Conservation (phyloP, 75 land plant genomes). For the Pinus taeda region DNA sequence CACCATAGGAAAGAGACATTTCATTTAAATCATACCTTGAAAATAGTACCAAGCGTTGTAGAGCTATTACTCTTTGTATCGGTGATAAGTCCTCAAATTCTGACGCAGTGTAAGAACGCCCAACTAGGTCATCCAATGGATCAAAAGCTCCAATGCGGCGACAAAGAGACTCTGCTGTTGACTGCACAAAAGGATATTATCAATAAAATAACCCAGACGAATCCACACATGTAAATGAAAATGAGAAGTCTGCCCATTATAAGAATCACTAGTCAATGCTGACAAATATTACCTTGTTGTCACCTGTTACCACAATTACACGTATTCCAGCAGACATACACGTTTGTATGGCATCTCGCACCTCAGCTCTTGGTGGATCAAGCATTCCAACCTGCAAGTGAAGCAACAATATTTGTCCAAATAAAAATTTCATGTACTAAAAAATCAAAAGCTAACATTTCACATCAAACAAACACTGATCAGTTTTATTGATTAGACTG, state of each 20-base stretch:
- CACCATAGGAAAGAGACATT: not conserved
- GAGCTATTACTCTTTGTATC: slow-evolving; percentile 63
- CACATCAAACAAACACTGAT: not conserved
- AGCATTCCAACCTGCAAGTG: slow-evolving; percentile 85
- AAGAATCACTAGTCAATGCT: not conserved
- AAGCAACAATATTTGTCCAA: not conserved
- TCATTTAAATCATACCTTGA: slow-evolving; percentile 50
- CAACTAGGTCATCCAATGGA: slow-evolving; percentile 71
- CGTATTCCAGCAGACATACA: slow-evolving; percentile 98
- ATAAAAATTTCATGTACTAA: not conserved
- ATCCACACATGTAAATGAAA: not conserved
- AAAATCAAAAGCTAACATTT: not conserved
- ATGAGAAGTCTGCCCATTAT: not conserved
- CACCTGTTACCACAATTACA: slow-evolving; percentile 97
- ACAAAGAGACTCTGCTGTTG: slow-evolving; percentile 95
- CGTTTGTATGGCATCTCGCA: slow-evolving; percentile 75
- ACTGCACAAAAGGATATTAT: slow-evolving; percentile 30
- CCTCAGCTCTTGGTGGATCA: slow-evolving; percentile 98
- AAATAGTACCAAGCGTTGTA: slow-evolving; percentile 85
- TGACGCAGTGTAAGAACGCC: slow-evolving; percentile 91
- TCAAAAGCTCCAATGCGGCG: slow-evolving; percentile 89
- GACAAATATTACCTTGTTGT: slow-evolving; percentile 71
- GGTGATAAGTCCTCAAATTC: slow-evolving; percentile 91
- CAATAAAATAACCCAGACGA: not conserved
- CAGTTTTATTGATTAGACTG: not conserved